phyloP scores from a whole-genome alignment of 2,329 filamentous ascomycete genomes.

The Emydomyces testavorans region DNA sequence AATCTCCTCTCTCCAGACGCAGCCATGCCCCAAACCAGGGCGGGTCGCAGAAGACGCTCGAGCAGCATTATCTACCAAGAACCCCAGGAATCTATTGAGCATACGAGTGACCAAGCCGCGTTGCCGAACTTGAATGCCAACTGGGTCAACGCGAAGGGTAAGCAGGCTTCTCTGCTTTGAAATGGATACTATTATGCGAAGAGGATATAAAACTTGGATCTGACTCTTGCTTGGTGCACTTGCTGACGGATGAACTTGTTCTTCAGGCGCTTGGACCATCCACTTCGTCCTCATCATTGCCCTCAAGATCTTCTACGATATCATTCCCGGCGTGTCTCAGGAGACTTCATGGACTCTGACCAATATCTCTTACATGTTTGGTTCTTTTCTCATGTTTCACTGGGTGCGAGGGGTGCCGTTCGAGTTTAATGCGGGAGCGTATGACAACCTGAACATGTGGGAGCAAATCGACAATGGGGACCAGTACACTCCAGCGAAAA shows the following conservation, averaged over 20 bases:
- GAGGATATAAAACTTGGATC: background rate
- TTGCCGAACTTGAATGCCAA: slow-evolving; percentile 93
- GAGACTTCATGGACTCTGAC: slow-evolving; percentile 98
- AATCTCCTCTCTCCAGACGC: slow-evolving; percentile 44
- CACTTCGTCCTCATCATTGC: slow-evolving; percentile 84
- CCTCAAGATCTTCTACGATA: slow-evolving; percentile 94
- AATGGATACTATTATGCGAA: background rate
- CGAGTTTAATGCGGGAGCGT: slow-evolving; percentile 96
- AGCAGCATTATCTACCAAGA: slow-evolving; percentile 98
- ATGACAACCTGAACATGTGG: slow-evolving; percentile 99
- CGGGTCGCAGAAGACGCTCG: slow-evolving; percentile 76
- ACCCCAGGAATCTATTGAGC: slow-evolving; percentile 89
- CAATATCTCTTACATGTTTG: slow-evolving; percentile 98
- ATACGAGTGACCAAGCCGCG: slow-evolving; percentile 90
- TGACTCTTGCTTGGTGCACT: background rate
- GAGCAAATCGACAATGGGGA: slow-evolving; percentile 99
- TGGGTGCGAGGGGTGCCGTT: slow-evolving; percentile 96
- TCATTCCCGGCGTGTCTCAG: slow-evolving; percentile 89
- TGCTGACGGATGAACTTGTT: slow-evolving; percentile 16
- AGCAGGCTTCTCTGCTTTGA: slow-evolving; percentile 22
- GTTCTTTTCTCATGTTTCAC: slow-evolving; percentile 99
- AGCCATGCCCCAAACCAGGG: slow-evolving; percentile 52
- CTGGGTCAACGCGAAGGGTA: slow-evolving; percentile 99
- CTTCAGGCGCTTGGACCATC: slow-evolving; percentile 86
- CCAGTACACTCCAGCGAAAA: slow-evolving; percentile 97